Percentiles rank a stretch among this genome's conserved stretches.
Conservation (phyloP, 2,329 filamentous ascomycete genomes). For the Cryoendolithus antarcticus region DNA sequence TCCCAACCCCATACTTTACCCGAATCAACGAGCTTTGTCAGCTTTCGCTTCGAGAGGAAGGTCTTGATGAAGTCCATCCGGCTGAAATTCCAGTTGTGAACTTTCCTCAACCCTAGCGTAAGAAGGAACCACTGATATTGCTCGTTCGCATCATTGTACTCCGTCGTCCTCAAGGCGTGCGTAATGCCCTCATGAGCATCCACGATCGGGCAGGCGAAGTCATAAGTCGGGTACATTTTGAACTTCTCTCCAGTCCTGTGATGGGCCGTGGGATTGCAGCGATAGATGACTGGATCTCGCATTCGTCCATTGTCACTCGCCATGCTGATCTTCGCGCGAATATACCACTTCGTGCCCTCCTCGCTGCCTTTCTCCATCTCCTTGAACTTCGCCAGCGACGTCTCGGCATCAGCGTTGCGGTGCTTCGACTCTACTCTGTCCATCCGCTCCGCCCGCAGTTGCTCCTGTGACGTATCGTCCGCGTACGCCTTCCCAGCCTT, state of each 20-base stretch:
- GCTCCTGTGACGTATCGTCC: conserved; percentile 83
- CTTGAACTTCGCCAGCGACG: conserved; percentile 75
- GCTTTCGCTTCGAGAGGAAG: conserved; percentile 74
- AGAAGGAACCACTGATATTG: conserved; percentile 81
- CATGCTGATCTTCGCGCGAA: conserved; percentile 84
- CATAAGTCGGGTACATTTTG: conserved; percentile 83
- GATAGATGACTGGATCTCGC: conserved; percentile 93
- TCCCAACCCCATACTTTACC: conserved; percentile 75
- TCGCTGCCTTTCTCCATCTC: conserved; percentile 83
- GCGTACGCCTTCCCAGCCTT: conserved; percentile 81
- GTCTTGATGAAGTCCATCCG: conserved; percentile 76
- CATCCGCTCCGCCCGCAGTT: conserved; percentile 75
- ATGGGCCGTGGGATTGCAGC: conserved; percentile 65
- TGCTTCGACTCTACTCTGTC: conserved; percentile 71
- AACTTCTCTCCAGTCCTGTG: conserved; percentile 68
- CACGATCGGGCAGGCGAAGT: conserved; percentile 73
- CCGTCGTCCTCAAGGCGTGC: conserved; percentile 69
- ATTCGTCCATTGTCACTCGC: conserved; percentile 92
- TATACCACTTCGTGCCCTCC: conserved; percentile 74
- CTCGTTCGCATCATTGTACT: conserved; percentile 77
- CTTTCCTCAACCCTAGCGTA: conserved; percentile 58
- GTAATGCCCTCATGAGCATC: conserved; percentile 73
- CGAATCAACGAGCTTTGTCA: conserved; percentile 68
- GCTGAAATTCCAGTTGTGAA: conserved; percentile 77
- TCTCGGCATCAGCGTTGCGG: conserved; percentile 66